phyloP scores from a whole-genome alignment of 768 basidiomycete species.

The Boletus patriciae region DNA sequence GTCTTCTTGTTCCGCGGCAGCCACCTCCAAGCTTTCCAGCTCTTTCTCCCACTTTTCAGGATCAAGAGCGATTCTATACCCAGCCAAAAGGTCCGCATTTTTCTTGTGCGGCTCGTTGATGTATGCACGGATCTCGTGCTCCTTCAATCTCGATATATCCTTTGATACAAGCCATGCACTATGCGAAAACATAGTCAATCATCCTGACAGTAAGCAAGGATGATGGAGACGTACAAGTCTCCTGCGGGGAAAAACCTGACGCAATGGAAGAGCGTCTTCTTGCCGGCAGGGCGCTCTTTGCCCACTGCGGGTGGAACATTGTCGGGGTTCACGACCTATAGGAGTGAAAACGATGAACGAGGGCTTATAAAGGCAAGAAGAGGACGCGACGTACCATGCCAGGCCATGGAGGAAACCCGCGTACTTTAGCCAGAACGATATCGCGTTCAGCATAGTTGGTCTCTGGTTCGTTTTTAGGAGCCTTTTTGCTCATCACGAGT shows the following conservation, averaged over 20 bases:
- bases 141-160: slow-evolving; percentile 77
- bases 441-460: slow-evolving; percentile 70
- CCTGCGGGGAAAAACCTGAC: slow-evolving; percentile 91
- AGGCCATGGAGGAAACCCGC: slow-evolving; percentile 95
- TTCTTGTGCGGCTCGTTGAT: slow-evolving; percentile 77
- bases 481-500: slow-evolving; percentile 53
- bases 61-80: slow-evolving; percentile 74
- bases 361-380: slow-evolving; percentile 13
- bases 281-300: slow-evolving; percentile 69
- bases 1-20: slow-evolving; percentile 48
- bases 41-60: slow-evolving; percentile 67
- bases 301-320: slow-evolving; percentile 58
- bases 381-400: slow-evolving; percentile 69
- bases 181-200: slow-evolving; percentile 7
- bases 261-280: slow-evolving; percentile 71
- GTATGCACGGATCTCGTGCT: slow-evolving; percentile 81
- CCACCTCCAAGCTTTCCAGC: slow-evolving; percentile 34
- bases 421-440: slow-evolving; percentile 88
- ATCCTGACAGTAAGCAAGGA: slow-evolving; percentile 10
- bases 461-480: slow-evolving; percentile 40
- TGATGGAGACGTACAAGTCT: slow-evolving; percentile 73
- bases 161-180: slow-evolving; percentile 85
- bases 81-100: slow-evolving; percentile 70
- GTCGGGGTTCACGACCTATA: slow-evolving; percentile 79
- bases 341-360: slow-evolving; percentile 8